Percentiles rank a stretch among this genome's conserved stretches.
Conservation (phyloP, 805 yeast genomes). For the Hagleromyces aurorensis region DNA sequence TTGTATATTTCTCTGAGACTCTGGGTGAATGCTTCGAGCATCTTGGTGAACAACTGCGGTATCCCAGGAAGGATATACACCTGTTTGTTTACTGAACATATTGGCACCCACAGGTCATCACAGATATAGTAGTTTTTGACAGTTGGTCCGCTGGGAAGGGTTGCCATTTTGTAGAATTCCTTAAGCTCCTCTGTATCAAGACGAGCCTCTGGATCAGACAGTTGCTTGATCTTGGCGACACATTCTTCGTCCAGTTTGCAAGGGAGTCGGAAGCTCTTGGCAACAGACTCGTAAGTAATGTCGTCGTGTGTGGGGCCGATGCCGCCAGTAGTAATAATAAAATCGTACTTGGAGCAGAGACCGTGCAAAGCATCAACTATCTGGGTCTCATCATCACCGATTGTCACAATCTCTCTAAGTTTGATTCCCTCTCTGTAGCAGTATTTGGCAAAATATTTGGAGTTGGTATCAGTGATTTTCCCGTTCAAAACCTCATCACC, state of each 20-base stretch:
- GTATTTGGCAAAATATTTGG: conserved; percentile 58
- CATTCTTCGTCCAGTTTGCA: conserved; percentile 48
- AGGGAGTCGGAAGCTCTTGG: conserved; percentile 50
- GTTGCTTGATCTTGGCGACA: conserved; percentile 47
- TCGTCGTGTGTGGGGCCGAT: conserved; percentile 92
- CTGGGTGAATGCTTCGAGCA: conserved; percentile 42
- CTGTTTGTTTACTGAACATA: conserved; percentile 56
- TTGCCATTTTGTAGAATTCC: conserved; percentile 76
- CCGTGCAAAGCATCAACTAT: conserved; percentile 45
- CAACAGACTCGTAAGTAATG: conserved; percentile 71
- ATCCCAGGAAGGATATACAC: conserved; percentile 78
- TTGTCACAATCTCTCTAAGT: conserved; percentile 55
- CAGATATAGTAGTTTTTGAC: conserved; percentile 42
- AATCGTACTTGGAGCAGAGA: conserved; percentile 46
- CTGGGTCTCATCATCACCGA: conserved; percentile 69
- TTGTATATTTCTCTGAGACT: conserved; percentile 33
- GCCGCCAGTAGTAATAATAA: conserved; percentile 55
- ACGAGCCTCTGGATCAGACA: conserved; percentile 34
- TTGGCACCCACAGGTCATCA: conserved; percentile 74
- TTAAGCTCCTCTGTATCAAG: conserved; percentile 37
- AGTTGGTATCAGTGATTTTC: conserved; percentile 73
- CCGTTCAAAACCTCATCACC: conserved; percentile 90
- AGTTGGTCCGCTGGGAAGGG: conserved; percentile 47
- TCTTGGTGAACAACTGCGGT: conserved; percentile 58
- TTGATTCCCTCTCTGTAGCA: conserved; percentile 66